Base-by-base conservation (phyloP, 176 grass and related monocot genomes). In the Triticum turgidum region DNA sequence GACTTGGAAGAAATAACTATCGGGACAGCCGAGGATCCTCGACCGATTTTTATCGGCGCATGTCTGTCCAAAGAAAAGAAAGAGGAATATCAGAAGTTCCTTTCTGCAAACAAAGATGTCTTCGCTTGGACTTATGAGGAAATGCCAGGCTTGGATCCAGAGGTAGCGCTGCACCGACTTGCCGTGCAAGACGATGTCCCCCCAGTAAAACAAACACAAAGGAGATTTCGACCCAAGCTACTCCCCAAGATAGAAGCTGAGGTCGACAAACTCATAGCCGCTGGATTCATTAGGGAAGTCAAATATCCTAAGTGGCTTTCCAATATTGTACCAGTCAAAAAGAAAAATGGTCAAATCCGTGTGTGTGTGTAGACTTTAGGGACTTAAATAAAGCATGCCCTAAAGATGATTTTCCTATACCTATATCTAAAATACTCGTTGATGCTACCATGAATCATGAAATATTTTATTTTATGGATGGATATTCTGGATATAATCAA, bases 101-200 rank as follows among this genome's bases (percentile, higher is more conserved):
- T 69, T 35, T 82, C 3, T 0, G 5, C 32, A 11, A 83, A 83
- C 11, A 67, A 6, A 21, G 62, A 81, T 12, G 13, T 83, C 0
- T 83, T 72, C 15, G 67, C 52, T 21, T 62, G 69, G 68, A 42
- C 52, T 62, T 73, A 83, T 5, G 22, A 84, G 45, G 54, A 75
- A 64, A 84, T 84, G 82, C 25, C 37, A 5, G 56, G 69, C 1
- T 9, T 84, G 2, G 38, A 25, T 9, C 80, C 24, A 5, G 0
- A 0, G 0, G 15, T 62, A 0, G 54, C 6, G 0, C 17, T 62
- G 0, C 82, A 83, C 14, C 56, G 20, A n/a, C 45, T 82, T 1
- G 30, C 3, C 10, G 11, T 69, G 0, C 11, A 22, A 5, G 6
- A 56, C 0, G 44, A 37, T 11, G 3, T 54, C 1, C 3, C 29